These are phyloP conservation scores for Leucocoprinus gongylophorus DNA, from an alignment of 1,284 basidiomycete species.

Conservation along the genomic window DNA sequence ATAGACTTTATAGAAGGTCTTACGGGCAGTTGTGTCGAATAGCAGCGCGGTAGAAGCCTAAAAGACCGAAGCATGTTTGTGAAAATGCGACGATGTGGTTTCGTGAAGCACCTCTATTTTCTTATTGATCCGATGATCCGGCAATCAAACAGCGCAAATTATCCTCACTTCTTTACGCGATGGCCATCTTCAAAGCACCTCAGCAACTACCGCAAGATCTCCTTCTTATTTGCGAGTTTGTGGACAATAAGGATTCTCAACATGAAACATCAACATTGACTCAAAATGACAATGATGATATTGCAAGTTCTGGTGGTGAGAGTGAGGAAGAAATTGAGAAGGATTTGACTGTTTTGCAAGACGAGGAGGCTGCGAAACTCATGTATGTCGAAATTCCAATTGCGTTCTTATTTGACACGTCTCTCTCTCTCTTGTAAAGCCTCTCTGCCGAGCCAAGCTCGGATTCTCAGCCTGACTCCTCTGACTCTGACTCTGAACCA, in stretches of 20 bases:
- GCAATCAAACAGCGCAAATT: conserved; percentile 11
- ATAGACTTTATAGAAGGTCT: conserved; percentile 69
- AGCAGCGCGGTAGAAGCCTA: conserved; percentile 16
- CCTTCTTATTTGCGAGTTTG: conserved; percentile 59
- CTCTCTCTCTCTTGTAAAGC: conserved; percentile 11
- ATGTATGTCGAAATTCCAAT: conserved; percentile 17
- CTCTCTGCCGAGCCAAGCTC: conserved; percentile 19
- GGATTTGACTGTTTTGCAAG: conserved; percentile 37
- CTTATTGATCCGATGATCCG: not conserved
- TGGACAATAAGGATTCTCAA: conserved; percentile 32
- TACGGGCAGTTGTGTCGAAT: conserved; percentile 30
- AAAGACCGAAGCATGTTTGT: conserved; percentile 20
- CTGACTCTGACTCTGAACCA: conserved; percentile 32
- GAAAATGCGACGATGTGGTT: not conserved
- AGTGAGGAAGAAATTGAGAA: conserved; percentile 70
- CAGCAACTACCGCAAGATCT: conserved; percentile 62
- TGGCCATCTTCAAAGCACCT: conserved; percentile 51
- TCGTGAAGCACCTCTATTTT: no score
- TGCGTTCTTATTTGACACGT: conserved; percentile 2
- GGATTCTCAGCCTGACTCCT: conserved; percentile 38
- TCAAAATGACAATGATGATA: conserved; percentile 27
- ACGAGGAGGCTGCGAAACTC: conserved; percentile 23
- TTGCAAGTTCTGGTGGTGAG: conserved; percentile 42
- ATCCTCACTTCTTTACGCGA: conserved; percentile 19
- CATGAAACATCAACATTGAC: conserved; percentile 17